Evolutionary conservation across 352 stramenopile genomes (phyloP).

Genomic region (Globisporangium takayamanum): DNA sequence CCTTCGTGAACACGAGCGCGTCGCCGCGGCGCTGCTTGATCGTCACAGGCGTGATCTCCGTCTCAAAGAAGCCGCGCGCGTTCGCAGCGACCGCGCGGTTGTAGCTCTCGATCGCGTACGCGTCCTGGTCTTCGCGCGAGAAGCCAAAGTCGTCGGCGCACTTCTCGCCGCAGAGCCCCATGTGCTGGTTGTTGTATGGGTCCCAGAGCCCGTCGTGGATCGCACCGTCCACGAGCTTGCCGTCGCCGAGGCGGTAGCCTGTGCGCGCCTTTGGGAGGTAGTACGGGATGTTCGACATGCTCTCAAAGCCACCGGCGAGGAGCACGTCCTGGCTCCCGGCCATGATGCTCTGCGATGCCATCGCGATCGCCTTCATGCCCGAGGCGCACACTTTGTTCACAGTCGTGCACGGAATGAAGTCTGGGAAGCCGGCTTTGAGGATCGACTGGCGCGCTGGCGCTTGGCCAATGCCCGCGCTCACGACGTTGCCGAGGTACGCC

Average conservation of each 20-base stretch:
- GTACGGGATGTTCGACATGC: conserved; percentile 97
- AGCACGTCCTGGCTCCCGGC: conserved; percentile 82
- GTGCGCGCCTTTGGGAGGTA: conserved; percentile 91
- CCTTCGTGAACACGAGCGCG: conserved; percentile 65
- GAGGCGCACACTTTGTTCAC: conserved; percentile 99
- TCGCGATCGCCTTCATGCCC: conserved; percentile 89
- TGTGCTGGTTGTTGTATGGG: conserved; percentile 69
- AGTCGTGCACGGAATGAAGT: conserved; percentile 94
- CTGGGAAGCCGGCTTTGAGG: conserved; percentile 87
- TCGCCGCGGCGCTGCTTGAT: conserved; percentile 65
- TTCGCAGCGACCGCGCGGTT: conserved; percentile 62
- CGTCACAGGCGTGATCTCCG: conserved; percentile 89
- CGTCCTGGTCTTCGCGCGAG: conserved; percentile 92
- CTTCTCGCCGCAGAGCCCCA: conserved; percentile 90
- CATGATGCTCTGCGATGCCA: conserved; percentile 88
- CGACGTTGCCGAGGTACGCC: conserved; percentile 96
- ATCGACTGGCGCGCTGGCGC: conserved; percentile 93
- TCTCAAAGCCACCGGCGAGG: conserved; percentile 95
- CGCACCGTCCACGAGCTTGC: conserved; percentile 83
- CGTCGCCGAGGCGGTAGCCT: conserved; percentile 91
- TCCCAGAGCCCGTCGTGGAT: conserved; percentile 97
- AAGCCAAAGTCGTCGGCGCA: conserved; percentile 44
- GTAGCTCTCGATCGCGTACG: conserved; percentile 93
- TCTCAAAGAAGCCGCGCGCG: conserved; percentile 81
- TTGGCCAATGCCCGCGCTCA: conserved; percentile 95